Evolutionary conservation across 2,329 filamentous ascomycete genomes (phyloP), one percentile per base, ranked within the genome.

Genomic region (Amesomyces nigricolor): DNA sequence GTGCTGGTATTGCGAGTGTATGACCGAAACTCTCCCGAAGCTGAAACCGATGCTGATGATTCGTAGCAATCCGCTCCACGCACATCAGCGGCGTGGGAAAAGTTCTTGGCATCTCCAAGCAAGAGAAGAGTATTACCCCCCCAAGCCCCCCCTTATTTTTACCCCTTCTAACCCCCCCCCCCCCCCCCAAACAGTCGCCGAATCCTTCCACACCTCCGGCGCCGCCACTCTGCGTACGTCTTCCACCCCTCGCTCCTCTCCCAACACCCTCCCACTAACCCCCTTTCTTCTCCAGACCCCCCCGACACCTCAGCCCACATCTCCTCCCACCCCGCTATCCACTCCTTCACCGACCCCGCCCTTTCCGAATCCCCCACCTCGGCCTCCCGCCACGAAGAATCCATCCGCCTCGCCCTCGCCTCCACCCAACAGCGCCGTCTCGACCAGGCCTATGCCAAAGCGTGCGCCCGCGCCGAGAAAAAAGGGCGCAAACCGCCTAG

Each of bases 1-100:
- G 0, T 91, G 88, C 69, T 91, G 88, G 87, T 90, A 91, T 68
- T 95, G 89, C 70, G 89, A 94, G 69, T 78, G 73, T 72, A 54
- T 39, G 61, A 2, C 9, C 7, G 30, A 7, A 10, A 32, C 30
- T 7, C 7, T 4, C 10, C 30, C 10, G 7, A 32, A 7, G 30
- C 30, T 32, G 13, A 32, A 7, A 5, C 8, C 9, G 10, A 1
- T 26, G n/a, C 37, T 43, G 9, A 53, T 29, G 53, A n/a, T 55
- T 13, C 40, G 7, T 5, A 69, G 67, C 83, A 5, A 78, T 85
- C 51, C 81, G 86, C 35, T 73, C 81, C 43, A 72, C 78, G 2
- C 76, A 83, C 63, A 74, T 81, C 2, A 76, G 74, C 10, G 67
- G 72, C 1, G 61, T 79, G 2, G 73, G 71, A 4, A 72, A 71